These are phyloP conservation scores for Odontarrhena argentea DNA, from an alignment of 345 rosid species.

Conservation along the genomic window DNA sequence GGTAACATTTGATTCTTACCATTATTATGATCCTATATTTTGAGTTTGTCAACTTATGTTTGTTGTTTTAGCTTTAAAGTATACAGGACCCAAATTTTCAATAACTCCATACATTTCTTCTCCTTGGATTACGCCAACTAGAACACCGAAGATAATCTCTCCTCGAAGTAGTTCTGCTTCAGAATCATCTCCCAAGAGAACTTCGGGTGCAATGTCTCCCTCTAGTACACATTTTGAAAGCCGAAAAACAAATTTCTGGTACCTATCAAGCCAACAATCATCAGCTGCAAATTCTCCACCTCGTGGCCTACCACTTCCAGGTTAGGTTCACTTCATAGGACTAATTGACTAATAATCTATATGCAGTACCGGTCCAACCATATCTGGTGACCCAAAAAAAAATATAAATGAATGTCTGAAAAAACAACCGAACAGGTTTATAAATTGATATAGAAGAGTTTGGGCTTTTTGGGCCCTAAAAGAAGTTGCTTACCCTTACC, in stretches of 20 bases:
- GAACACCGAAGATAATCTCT: conserved; percentile 61
- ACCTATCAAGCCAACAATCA: conserved; percentile 78
- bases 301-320: conserved; percentile 61
- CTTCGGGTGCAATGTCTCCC: conserved; percentile 62
- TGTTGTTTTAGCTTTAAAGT: conserved; percentile 42
- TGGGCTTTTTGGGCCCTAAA: too few relatives aligned
- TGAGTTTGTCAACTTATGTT: background rate
- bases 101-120: conserved; percentile 70
- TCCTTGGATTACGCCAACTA: conserved; percentile 49
- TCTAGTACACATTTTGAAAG: conserved; percentile 48
- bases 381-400: too few relatives aligned
- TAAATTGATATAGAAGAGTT: too few relatives aligned
- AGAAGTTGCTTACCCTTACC: too few relatives aligned
- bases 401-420: too few relatives aligned
- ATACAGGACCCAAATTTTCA: conserved; percentile 57
- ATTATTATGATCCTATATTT: background rate
- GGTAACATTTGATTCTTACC: conserved; percentile 44
- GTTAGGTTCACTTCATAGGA: conserved; percentile 35
- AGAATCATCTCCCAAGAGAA: conserved; percentile 61
- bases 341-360: too few relatives aligned
- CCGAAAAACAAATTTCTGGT: conserved; percentile 49
- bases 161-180: conserved; percentile 62
- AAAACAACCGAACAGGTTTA: too few relatives aligned
- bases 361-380: too few relatives aligned
- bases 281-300: conserved; percentile 93